Evolutionary conservation across 805 yeast species (phyloP), one percentile per base, ranked within the genome.

Genomic region (Candida gorgasii): DNA sequence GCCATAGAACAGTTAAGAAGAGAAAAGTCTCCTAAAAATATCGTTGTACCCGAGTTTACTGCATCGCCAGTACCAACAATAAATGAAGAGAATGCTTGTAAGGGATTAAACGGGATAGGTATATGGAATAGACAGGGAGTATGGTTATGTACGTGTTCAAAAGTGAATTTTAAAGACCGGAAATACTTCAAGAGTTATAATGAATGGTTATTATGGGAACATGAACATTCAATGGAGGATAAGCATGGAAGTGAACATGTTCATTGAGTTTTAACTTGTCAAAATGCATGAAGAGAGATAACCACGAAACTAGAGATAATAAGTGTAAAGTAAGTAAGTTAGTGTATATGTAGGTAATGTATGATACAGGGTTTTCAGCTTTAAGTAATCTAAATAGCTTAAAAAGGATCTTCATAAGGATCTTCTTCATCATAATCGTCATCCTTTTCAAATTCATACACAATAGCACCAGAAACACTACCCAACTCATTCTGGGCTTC

Each of bases 381-480:
- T n/a, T n/a, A n/a, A n/a, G n/a, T n/a, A n/a, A n/a, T n/a, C n/a
- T n/a, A n/a, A n/a, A n/a, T n/a, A n/a, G n/a, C n/a, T 62, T 63
- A 89, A 57, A 89, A 89, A 5, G 98, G 98, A 58, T 92, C 98
- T 59, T 92, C 99, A 57, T 83, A 92, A 0, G 98, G 97, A 63
- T 92, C 99, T 54, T 93, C 98, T 61, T 92, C 99, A 57, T 92
- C 99, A 58, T 90, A 92, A 62, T 92, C 99, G 60, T 92, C 99
- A 61, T 92, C 98, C 58, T 90, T 88, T 55, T 93, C 98, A 59
- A 82, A 93, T 58, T 93, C 93, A 58, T 92, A 92, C 3, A 92
- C 95, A 51, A 93, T 90, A 1, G 99, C 97, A 14, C 98, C 97
- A 41, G 96, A 96, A 14, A 58, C 51, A 2, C 69, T 57, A 0